These are phyloP conservation scores for Cardiospermum halicacabum DNA, from an alignment of 345 rosid genomes.

Conservation along the genomic window DNA sequence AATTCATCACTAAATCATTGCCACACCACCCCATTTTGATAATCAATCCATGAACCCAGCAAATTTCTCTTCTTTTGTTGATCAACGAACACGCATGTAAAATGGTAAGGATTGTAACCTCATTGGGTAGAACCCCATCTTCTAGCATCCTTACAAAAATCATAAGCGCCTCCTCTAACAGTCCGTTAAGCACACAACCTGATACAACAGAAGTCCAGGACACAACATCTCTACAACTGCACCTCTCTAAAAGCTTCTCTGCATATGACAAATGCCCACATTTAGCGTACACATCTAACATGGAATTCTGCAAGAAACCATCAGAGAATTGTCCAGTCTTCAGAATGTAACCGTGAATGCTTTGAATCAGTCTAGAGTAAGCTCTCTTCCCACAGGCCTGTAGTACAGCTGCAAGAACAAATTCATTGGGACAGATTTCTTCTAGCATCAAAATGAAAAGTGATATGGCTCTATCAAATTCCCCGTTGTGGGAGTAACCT, in stretches of 20 bases:
- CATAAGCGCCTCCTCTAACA: conserved; percentile 28
- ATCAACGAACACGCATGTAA: conserved; percentile 34
- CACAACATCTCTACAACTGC: conserved; percentile 30
- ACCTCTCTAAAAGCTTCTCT: conserved; percentile 26
- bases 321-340: conserved; percentile 33
- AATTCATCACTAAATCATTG: conserved; percentile 26
- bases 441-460: conserved; percentile 27
- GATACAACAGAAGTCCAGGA: conserved; percentile 53
- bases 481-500: conserved; percentile 20
- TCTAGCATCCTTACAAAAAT: conserved; percentile 37
- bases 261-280: conserved; percentile 24
- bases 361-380: conserved; percentile 18
- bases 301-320: conserved; percentile 34
- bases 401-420: conserved; percentile 34
- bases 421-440: conserved; percentile 33
- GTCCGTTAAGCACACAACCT: conserved; percentile 30
- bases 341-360: conserved; percentile 30
- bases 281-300: conserved; percentile 42
- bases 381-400: conserved; percentile 26
- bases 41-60: conserved; percentile 29
- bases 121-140: conserved; percentile 36
- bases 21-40: conserved; percentile 20
- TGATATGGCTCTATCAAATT: conserved; percentile 17
- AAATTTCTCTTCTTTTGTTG: conserved; percentile 8
- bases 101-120: conserved; percentile 39